phyloP scores from a whole-genome alignment of 805 yeast genomes.

The Candida sakaeoensis region DNA sequence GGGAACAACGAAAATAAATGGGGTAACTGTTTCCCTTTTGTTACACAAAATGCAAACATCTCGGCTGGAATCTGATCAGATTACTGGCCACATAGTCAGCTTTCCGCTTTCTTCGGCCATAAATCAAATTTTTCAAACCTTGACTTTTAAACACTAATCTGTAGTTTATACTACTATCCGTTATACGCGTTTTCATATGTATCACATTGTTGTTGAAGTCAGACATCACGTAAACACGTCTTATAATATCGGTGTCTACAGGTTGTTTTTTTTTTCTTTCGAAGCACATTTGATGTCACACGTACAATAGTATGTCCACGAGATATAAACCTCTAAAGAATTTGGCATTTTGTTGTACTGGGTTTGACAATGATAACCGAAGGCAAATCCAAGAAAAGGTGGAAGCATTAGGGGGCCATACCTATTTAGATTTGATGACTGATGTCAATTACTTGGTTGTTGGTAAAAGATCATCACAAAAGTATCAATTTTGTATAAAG shows the following conservation, averaged over 20 bases:
- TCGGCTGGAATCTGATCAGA: too few species aligned
- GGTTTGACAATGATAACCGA: slow-evolving; percentile 39
- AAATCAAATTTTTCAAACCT: too few species aligned
- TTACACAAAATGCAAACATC: too few species aligned
- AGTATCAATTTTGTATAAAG: slow-evolving; percentile 48
- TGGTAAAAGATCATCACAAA: slow-evolving; percentile 55
- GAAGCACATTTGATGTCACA: background rate
- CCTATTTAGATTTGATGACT: slow-evolving; percentile 54
- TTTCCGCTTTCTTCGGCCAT: too few species aligned
- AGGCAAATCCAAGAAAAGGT: slow-evolving; percentile 44
- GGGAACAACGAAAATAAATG: too few species aligned
- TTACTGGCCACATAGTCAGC: too few species aligned
- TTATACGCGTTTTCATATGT: too few species aligned
- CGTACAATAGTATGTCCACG: background rate
- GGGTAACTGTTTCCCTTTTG: too few species aligned
- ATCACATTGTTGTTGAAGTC: too few species aligned
- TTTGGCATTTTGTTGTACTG: slow-evolving; percentile 55
- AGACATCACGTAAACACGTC: too few species aligned
- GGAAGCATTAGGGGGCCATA: slow-evolving; percentile 55
- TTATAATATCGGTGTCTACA: background rate
- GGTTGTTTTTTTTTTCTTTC: background rate
- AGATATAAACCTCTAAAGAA: slow-evolving; percentile 40
- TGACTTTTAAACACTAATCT: too few species aligned
- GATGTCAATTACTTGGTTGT: slow-evolving; percentile 58
- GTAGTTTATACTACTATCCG: too few species aligned